Percentiles rank a stretch among this genome's conserved stretches.
Evolutionary conservation across 768 basidiomycete genomes (phyloP).

Genomic region (Boletus speciosus): DNA sequence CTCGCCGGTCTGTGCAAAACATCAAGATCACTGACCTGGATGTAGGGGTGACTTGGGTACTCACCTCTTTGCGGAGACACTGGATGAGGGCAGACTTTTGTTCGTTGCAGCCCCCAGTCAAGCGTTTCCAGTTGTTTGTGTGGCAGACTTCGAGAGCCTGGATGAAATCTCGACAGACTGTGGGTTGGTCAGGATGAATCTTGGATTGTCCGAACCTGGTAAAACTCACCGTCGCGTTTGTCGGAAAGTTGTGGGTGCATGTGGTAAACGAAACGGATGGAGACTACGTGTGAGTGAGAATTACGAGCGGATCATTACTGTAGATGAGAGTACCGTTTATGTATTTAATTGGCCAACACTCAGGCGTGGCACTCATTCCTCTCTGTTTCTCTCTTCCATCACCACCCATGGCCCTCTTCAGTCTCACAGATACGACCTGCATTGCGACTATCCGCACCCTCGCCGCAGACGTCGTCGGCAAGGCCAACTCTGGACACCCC

Average conservation of each 20-base stretch:
- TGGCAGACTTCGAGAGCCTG: constrained; percentile 75
- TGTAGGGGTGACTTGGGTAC: constrained; percentile 5
- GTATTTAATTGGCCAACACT: constrained; percentile 9
- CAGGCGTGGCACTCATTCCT: background rate
- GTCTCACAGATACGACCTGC: constrained; percentile 49
- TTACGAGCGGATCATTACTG: background rate
- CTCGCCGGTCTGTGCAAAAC: constrained; percentile 48
- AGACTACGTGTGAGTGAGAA: constrained; percentile 4
- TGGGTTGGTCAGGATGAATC: constrained; percentile 7
- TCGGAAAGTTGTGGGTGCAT: constrained; percentile 77
- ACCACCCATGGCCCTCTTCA: constrained; percentile 39
- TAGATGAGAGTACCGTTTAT: background rate
- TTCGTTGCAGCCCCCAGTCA: constrained; percentile 67
- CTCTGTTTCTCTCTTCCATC: constrained; percentile 10
- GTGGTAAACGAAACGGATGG: constrained; percentile 1
- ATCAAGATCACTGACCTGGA: constrained; percentile 1
- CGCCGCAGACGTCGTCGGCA: constrained; percentile 71
- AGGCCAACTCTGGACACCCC: constrained; percentile 94
- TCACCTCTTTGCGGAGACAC: constrained; percentile 71
- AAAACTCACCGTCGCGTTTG: constrained; percentile 51
- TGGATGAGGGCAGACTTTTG: constrained; percentile 65
- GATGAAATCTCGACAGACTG: constrained; percentile 76
- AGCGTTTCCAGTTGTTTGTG: constrained; percentile 54
- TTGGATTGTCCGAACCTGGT: background rate
- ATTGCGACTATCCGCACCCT: constrained; percentile 75